Evolutionary conservation across 768 basidiomycete species (phyloP), one percentile per base, ranked within the genome.

Genomic region (Tricholoma flavovirens): DNA sequence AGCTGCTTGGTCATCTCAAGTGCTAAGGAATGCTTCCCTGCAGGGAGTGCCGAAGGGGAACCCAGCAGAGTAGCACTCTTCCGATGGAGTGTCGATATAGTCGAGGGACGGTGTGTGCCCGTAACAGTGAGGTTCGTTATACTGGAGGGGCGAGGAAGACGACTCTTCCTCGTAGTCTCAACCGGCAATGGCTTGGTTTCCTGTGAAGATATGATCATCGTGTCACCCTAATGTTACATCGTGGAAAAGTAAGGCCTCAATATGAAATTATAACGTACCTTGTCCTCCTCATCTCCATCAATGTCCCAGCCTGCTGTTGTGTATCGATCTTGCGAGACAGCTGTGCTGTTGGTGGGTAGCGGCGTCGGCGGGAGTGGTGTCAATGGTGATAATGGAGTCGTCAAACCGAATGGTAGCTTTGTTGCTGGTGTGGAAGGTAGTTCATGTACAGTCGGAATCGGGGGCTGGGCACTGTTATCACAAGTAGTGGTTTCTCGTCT

Each of bases 331-430:
- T 66, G 64, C 2, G 56, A 45, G 10, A 32, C 56, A 15, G 56
- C 14, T 2, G 36, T 54, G 40, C 53, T 35, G 56, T 60, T 67
- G 1, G 62, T 42, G 15, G 67, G 67, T 26, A 64, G 62, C 5
- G 81, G 81, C 1, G 82, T 80, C 57, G 76, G 72, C 5, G 80
- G 76, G 32, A 81, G 61, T 6, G 83, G 82, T 6, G 83, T 82
- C 33, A 84, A 69, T 15, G 77, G 77, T 1, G 77, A 78, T 56
- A 73, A 64, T 9, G 73, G 67, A 4, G 66, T 56, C 54, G 36
- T 49, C 46, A 11, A 53, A 29, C 21, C 45, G 35, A 26, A 51
- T 54, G 12, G 49, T 55, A 3, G 29, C 51, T 8, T 60, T 38
- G 42, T 50, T 52, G 26, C 26, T 22, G 71, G 70, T 5, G 71